A percentile compares a stretch with the other conserved stretches of the same genome.
phyloP scores from a whole-genome alignment of 2,329 filamentous ascomycete species.

The Macrophomina tecta region DNA sequence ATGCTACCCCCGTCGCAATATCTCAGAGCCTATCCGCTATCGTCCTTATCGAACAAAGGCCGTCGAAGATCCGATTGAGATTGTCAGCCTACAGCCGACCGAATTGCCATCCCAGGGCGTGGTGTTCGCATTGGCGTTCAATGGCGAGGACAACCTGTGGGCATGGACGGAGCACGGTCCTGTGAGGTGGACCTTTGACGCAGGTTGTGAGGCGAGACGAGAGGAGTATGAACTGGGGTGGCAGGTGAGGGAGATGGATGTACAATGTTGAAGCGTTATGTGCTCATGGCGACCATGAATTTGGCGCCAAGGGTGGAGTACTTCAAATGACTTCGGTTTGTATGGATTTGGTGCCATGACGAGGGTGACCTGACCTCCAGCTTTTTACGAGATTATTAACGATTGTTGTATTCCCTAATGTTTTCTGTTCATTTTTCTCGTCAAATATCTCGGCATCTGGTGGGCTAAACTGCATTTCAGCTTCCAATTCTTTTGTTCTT shows the following conservation, averaged over 20 bases:
- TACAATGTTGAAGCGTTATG: background rate
- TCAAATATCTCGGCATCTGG: too few species aligned
- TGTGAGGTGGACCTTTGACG: conserved; percentile 31
- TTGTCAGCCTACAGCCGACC: conserved; percentile 33
- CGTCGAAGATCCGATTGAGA: conserved; percentile 3
- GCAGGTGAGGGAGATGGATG: conserved; percentile 18
- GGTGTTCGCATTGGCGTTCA: conserved; percentile 32
- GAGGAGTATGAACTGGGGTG: background rate
- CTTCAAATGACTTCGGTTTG: too few species aligned
- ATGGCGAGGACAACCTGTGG: conserved; percentile 35
- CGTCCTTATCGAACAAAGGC: background rate
- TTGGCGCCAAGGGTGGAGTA: background rate
- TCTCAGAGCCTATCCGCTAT: conserved; percentile 15
- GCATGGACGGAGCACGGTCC: conserved; percentile 34
- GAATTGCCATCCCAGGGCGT: conserved; percentile 31
- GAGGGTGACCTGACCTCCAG: too few species aligned
- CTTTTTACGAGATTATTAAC: too few species aligned
- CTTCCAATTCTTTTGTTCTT: background rate
- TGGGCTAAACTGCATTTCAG: too few species aligned
- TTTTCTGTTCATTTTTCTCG: too few species aligned
- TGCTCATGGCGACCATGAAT: background rate
- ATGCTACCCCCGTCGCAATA: conserved; percentile 28
- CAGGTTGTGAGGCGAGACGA: background rate
- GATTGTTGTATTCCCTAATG: too few species aligned
- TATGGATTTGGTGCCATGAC: too few species aligned